Evolutionary conservation across 306 rosid species (phyloP).

Genomic region (Oxytropis ochrocephala): DNA sequence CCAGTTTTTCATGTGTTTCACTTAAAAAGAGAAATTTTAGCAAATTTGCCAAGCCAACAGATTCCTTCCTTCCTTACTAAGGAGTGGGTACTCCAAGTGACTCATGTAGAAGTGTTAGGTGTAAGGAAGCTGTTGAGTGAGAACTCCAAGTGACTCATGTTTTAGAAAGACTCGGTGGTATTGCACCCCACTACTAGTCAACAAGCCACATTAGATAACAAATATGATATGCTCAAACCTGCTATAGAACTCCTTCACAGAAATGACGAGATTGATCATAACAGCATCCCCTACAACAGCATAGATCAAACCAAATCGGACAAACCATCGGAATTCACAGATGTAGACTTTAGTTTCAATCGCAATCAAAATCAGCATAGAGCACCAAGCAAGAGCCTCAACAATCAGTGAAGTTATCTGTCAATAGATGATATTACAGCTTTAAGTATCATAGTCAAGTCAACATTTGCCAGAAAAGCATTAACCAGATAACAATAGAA

Average conservation of each 20-base stretch:
- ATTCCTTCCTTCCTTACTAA: no score
- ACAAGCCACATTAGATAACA: slow-evolving; percentile 6
- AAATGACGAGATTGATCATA: slow-evolving; percentile 67
- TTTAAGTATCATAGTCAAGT: slow-evolving; percentile 18
- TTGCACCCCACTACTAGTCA: background rate
- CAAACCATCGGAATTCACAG: slow-evolving; percentile 75
- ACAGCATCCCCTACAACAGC: slow-evolving; percentile 69
- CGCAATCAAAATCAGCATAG: slow-evolving; percentile 67
- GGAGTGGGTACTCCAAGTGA: no score
- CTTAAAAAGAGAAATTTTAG: no score
- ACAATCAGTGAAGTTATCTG: slow-evolving; percentile 60
- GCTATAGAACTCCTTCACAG: slow-evolving; percentile 52
- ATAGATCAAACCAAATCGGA: slow-evolving; percentile 76
- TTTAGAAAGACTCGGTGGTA: background rate
- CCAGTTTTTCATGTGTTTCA: no score
- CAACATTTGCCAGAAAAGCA: background rate
- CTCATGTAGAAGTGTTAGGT: no score
- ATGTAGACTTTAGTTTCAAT: slow-evolving; percentile 77
- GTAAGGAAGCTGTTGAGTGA: no score
- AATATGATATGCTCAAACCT: slow-evolving; percentile 45
- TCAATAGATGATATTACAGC: slow-evolving; percentile 22
- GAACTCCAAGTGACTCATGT: no score
- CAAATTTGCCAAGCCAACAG: no score
- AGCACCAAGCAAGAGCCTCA: slow-evolving; percentile 75
- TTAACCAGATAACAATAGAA: slow-evolving; percentile 15